phyloP scores from a whole-genome alignment of 768 basidiomycete species.

The Lyophyllum shimeji region DNA sequence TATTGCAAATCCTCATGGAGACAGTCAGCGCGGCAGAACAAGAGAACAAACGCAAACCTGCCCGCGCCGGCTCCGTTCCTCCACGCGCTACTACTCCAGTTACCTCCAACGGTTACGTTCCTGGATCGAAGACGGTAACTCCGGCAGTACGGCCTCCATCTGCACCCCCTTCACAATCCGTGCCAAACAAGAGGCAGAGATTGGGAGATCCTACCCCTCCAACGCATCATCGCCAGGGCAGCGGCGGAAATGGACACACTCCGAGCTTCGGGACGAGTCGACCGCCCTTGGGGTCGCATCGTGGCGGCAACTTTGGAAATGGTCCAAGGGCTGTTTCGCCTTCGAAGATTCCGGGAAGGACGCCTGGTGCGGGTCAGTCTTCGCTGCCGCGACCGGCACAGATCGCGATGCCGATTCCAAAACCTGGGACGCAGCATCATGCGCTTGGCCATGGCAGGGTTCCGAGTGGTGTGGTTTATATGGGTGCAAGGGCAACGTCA shows the following conservation, averaged over 20 bases:
- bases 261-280: conserved; percentile 21
- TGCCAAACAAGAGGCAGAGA: conserved; percentile 64
- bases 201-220: conserved; percentile 38
- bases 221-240: conserved; percentile 18
- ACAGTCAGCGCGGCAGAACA: conserved; percentile 70
- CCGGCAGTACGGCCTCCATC: conserved; percentile 62
- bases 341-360: conserved; percentile 46
- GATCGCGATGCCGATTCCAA: conserved; percentile 49
- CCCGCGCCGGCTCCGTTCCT: conserved; percentile 59
- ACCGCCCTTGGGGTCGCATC: conserved; percentile 41
- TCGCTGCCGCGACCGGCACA: conserved; percentile 38
- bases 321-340: conserved; percentile 41
- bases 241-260: conserved; percentile 19
- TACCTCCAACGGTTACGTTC: conserved; percentile 37
- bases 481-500: conserved; percentile 17
- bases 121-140: conserved; percentile 47
- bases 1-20: conserved; percentile 77
- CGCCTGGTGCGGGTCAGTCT: conserved; percentile 27
- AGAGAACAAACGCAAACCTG: conserved; percentile 68
- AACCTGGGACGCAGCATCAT: conserved; percentile 51
- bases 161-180: conserved; percentile 44
- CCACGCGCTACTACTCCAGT: conserved; percentile 62
- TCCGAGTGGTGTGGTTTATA: conserved; percentile 30
- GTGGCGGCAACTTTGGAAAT: conserved; percentile 34
- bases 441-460: conserved; percentile 55